Base-by-base conservation (phyloP, 2,329 filamentous ascomycete species). In the Aureobasidium namibiae region DNA sequence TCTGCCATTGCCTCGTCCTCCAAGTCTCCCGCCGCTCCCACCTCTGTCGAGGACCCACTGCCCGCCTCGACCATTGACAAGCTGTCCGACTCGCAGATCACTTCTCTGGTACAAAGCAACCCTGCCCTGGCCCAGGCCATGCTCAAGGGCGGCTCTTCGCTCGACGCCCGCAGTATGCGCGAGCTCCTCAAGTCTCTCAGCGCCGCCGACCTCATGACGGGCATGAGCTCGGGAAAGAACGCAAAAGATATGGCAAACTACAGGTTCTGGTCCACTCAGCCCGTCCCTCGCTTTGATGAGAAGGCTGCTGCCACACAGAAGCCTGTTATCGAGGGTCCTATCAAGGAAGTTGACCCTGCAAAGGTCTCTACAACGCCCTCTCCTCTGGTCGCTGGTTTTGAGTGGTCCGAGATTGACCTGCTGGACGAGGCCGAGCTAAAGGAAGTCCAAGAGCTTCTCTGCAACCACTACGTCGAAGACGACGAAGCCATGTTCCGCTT, bases 231-330 rank as follows among this genome's bases (percentile, higher is more conserved):
- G 62, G 89, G 88, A 59, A 95, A 94, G 80, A 95, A 95, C 69
- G 86, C 85, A 67, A 96, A 96, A 78, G 92, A 96, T 70, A 96
- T 96, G 90, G 91, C 87, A 7, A 89, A 87, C 61, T 96, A 97
- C 81, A 96, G 95, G 75, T 99, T 99, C 78, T 99, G 94, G 94
- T 86, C 90, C 73, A 99, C 94, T 48, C 94, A 99, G 74, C 94
- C 94, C 0, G 94, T 99, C 61, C 89, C 89, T 53, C 87, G 86
- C 69, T 96, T 97, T 69, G 86, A 82, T 67, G 68, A 69, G 60
- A 86, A 71, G 73, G 56, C 63, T 70, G 41, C 65, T 70, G 26
- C 69, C 69, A 76, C 81, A 54, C 75, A 78, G 61, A 76, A 80
- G 63, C 70, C 75, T 38, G 68, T 85, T 50, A 78, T 85, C 63